These are phyloP conservation scores for Auricularia sp. DNA, from an alignment of 768 basidiomycete genomes.

Conservation along the genomic window DNA sequence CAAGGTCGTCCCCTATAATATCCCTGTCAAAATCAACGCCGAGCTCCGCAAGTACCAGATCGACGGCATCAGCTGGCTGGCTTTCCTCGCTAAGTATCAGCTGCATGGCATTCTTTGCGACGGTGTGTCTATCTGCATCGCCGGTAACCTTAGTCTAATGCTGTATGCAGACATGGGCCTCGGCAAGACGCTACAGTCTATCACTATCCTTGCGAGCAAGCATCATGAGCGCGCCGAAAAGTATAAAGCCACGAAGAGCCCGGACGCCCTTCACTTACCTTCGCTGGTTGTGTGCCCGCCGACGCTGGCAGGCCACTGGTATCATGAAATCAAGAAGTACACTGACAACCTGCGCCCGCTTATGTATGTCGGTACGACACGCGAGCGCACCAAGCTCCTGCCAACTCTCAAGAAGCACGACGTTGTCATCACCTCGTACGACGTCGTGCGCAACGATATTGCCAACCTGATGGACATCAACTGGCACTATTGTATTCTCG, in stretches of 20 bases:
- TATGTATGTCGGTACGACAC: slow-evolving; percentile 79
- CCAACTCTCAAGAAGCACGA: slow-evolving; percentile 62
- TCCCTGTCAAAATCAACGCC: slow-evolving; percentile 84
- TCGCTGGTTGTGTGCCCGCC: slow-evolving; percentile 95
- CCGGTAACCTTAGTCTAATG: neutral
- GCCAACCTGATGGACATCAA: slow-evolving; percentile 55
- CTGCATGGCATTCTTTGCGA: slow-evolving; percentile 96
- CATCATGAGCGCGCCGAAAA: slow-evolving; percentile 75
- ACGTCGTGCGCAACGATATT: slow-evolving; percentile 93
- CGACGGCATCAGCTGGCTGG: slow-evolving; percentile 97
- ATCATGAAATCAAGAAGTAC: slow-evolving; percentile 94
- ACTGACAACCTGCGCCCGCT: slow-evolving; percentile 73
- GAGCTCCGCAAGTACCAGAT: slow-evolving; percentile 95
- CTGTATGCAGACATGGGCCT: slow-evolving; percentile 82
- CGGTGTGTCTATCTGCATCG: slow-evolving; percentile 38
- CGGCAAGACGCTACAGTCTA: slow-evolving; percentile 95
- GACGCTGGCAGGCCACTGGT: slow-evolving; percentile 97
- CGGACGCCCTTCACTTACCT: slow-evolving; percentile 77
- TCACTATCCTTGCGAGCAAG: slow-evolving; percentile 92
- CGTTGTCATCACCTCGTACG: slow-evolving; percentile 94
- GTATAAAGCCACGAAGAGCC: slow-evolving; percentile 51
- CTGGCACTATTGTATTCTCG: slow-evolving; percentile 94
- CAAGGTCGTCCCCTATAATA: slow-evolving; percentile 82
- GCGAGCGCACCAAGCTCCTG: slow-evolving; percentile 65
- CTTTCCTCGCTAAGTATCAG: slow-evolving; percentile 96